Evolutionary conservation across 805 yeast species (phyloP), one percentile per base, ranked within the genome.

Genomic region (Wickerhamomyces bovis): DNA sequence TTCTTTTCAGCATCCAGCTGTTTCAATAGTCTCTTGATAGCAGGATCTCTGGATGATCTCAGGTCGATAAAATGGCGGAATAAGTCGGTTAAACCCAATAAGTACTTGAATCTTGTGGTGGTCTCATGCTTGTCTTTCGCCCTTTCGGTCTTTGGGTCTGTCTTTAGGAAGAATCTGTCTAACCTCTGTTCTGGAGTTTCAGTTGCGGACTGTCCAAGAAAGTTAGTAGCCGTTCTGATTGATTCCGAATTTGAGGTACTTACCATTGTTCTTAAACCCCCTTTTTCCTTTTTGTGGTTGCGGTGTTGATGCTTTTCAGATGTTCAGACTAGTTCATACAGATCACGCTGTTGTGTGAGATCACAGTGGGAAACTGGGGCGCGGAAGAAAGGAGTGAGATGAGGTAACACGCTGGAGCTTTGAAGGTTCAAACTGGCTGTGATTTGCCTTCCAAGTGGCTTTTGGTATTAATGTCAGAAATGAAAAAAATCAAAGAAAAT

Each of bases 61-160:
- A 85, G 74, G 53, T 89, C 86, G 51, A 90, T 86, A 64, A 90
- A 90, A 62, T 89, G 90, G 38, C 95, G 81, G 64, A 90, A 90
- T 47, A 92, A 70, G 52, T 87, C 95, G 0, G 97, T 89, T 38
- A 90, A 71, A 1, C 89, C 85, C 43, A 92, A 69, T 39, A 90
- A 70, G 64, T 90, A 87, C 61, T 80, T 81, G 73, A 88, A 88
- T 49, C 98, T 73, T 55, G 75, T 80, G 23, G 89, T 82, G 0
- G 95, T 77, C 56, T 84, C 94, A 55, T 78, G 86, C 40, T 70
- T 75, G 52, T 74, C 76, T 53, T 71, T 74, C 30, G 69, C 69
- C 44, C 75, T 71, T 43, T 85, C 88, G 3, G 71, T 65, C 49
- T 77, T 77, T 4, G 85, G 80, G 50, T 83, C 89, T 2, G 63